phyloP scores from a whole-genome alignment of 371 early-diverging fungal species.

The Phascolomyces articulosus region DNA sequence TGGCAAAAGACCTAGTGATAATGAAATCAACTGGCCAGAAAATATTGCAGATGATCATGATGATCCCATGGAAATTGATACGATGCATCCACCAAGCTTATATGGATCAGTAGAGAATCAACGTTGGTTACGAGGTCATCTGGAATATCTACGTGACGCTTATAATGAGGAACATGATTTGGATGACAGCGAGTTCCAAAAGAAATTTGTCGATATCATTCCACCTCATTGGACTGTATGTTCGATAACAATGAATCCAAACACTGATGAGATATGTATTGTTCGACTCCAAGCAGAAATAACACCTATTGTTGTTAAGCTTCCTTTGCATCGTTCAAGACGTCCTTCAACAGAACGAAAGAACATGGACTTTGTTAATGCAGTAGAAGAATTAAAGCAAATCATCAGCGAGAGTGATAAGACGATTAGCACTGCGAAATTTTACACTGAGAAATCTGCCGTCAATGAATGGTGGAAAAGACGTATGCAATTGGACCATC shows the following conservation, averaged over 20 bases:
- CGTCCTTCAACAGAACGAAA: slow-evolving; percentile 49
- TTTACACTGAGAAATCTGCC: slow-evolving; percentile 51
- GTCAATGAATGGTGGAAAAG: slow-evolving; percentile 82
- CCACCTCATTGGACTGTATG: slow-evolving; percentile 74
- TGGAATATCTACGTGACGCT: slow-evolving; percentile 27
- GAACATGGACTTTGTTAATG: slow-evolving; percentile 39
- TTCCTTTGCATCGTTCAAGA: slow-evolving; percentile 70
- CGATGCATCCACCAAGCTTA: neutral
- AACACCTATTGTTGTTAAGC: slow-evolving; percentile 65
- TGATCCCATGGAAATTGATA: slow-evolving; percentile 17
- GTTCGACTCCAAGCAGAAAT: slow-evolving; percentile 55
- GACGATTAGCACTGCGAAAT: slow-evolving; percentile 42
- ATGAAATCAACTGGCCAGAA: slow-evolving; percentile 33
- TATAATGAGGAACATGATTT: slow-evolving; percentile 43
- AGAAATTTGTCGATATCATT: slow-evolving; percentile 55
- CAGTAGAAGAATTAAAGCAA: slow-evolving; percentile 45
- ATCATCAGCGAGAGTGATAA: slow-evolving; percentile 66
- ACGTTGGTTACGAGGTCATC: slow-evolving; percentile 32
- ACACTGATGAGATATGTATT: slow-evolving; percentile 65
- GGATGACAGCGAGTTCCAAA: slow-evolving; percentile 43
- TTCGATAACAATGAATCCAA: slow-evolving; percentile 71
- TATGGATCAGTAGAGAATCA: neutral
- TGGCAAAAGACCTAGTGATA: neutral
- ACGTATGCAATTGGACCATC: slow-evolving; percentile 68
- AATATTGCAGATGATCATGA: slow-evolving; percentile 14